Percentiles rank a stretch among this genome's conserved stretches.
These are phyloP conservation scores for Euphrasia arctica DNA, from an alignment of 305 asterid genomes.

Conservation along the genomic window DNA sequence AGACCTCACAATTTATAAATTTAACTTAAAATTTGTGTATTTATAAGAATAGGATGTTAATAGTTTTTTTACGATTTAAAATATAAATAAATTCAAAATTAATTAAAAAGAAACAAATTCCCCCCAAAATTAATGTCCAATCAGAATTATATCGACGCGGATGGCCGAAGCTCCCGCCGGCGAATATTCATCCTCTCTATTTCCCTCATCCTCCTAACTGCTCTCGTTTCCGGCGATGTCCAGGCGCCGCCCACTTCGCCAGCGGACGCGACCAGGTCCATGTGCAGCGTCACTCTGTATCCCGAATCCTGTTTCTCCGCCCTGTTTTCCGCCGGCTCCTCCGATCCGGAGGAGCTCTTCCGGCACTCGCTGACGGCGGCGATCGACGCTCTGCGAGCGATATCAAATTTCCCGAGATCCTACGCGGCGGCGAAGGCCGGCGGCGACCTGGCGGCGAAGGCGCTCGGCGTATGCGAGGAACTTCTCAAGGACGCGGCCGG, in stretches of 20 bases:
- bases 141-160: conserved; percentile 73
- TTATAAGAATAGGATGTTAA: too few species aligned
- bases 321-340: conserved; percentile 36
- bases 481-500: conserved; percentile 65
- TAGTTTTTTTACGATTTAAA: too few species aligned
- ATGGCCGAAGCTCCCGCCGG: conserved; percentile 56
- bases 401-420: conserved; percentile 35
- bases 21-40: too few species aligned
- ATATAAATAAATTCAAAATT: too few species aligned
- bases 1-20: too few species aligned
- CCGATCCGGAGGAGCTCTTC: conserved; percentile 64
- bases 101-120: too few species aligned
- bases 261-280: conserved; percentile 48
- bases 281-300: conserved; percentile 59
- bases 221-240: conserved; percentile 18
- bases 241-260: conserved; percentile 29
- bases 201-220: conserved; percentile 37
- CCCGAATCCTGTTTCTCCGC: conserved; percentile 55
- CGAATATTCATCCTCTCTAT: conserved; percentile 41
- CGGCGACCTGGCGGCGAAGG: conserved; percentile 34
- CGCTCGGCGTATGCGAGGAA: conserved; percentile 50
- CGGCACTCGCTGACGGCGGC: conserved; percentile 45
- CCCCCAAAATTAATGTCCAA: not conserved
- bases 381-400: conserved; percentile 30
- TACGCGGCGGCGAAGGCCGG: conserved; percentile 27